These are phyloP conservation scores for Theileria parva DNA, from an alignment of 169 alveolate species.

Conservation along the genomic window DNA sequence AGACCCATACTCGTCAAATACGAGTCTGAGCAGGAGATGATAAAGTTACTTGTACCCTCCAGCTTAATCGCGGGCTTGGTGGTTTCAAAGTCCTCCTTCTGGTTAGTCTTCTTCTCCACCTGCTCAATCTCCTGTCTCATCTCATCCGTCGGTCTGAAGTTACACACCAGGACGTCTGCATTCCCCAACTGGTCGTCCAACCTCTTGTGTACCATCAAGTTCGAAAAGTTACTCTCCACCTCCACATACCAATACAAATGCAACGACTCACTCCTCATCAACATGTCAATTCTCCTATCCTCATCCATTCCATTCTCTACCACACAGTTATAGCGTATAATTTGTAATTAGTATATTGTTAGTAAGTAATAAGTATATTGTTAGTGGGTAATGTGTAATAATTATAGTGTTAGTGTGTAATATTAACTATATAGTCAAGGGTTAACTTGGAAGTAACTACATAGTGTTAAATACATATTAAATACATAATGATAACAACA, in stretches of 20 bases:
- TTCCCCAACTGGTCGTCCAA: constrained; percentile 35
- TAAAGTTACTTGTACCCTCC: not conserved
- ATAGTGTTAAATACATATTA: too few species aligned
- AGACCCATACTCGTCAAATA: not conserved
- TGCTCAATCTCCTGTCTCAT: constrained; percentile 50
- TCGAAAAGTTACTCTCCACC: constrained; percentile 30
- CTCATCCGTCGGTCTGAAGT: constrained; percentile 62
- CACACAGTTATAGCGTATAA: not conserved
- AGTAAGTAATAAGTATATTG: too few species aligned
- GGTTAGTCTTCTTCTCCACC: constrained; percentile 30
- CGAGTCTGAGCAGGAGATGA: constrained; percentile 16
- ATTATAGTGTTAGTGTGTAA: too few species aligned
- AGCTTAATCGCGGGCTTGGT: constrained; percentile 33
- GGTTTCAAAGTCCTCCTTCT: constrained; percentile 61
- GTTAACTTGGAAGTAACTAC: too few species aligned
- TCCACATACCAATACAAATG: constrained; percentile 63
- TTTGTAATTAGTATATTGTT: not conserved
- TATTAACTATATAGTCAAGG: too few species aligned
- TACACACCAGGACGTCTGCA: constrained; percentile 58
- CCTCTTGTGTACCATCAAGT: constrained; percentile 31
- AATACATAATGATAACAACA: too few species aligned
- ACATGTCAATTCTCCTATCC: constrained; percentile 19
- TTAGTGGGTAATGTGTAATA: too few species aligned
- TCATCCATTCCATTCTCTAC: constrained; percentile 5
- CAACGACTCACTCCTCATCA: constrained; percentile 43